Base-by-base conservation (phyloP, 2,329 filamentous ascomycete species). In the Ophiocordyceps australis region DNA sequence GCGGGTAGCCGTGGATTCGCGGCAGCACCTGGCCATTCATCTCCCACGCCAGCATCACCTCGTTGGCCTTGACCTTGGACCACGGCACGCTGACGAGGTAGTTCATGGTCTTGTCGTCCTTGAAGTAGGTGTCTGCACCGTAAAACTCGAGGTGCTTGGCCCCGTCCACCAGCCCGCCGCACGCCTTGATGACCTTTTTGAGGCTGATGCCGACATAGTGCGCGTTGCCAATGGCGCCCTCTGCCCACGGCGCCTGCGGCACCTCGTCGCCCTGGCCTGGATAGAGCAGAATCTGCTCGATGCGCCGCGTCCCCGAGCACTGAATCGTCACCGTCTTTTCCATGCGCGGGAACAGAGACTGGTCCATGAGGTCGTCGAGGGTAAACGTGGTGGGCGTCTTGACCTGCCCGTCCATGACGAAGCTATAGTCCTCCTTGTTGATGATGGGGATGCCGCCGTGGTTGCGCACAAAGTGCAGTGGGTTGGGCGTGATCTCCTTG, bases 211-310 rank as follows among this genome's bases (percentile, higher is more conserved):
- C n/a, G n/a, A n/a, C n/a, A n/a, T n/a, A n/a, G n/a, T n/a, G n/a
- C n/a, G n/a, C 50, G 32, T 86, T 75, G 2, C 59, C 60, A 47
- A 93, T 69, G 21, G 74, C 56, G 1, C 83, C 76, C 14, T 85
- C 85, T 0, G 85, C 94, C 62, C 80, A 94, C 1, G 93, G 54
- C 0, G 82, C 81, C 0, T 81, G 94, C 0, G 82, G 91, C 5
- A 94, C 47, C 14, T 83, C 85, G 4, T 80, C 83, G 0, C 85
- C 85, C 40, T 93, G 91, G 2, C 79, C 81, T 47, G 93, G 93
- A 11, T 81, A 65, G 4, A 93, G 79, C 26, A 81, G 62, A 38
- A 94, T 94, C 44, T 93, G 85, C 50, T 94, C 85, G 52, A 93
- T 93, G 17, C 85, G 67, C 31, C 85, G 65, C 47, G 94, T 94